A percentile compares a stretch with the other conserved stretches of the same genome.
These are phyloP conservation scores for Xerophyta viscosa DNA, from an alignment of 106 monocot genomes.

Conservation along the genomic window DNA sequence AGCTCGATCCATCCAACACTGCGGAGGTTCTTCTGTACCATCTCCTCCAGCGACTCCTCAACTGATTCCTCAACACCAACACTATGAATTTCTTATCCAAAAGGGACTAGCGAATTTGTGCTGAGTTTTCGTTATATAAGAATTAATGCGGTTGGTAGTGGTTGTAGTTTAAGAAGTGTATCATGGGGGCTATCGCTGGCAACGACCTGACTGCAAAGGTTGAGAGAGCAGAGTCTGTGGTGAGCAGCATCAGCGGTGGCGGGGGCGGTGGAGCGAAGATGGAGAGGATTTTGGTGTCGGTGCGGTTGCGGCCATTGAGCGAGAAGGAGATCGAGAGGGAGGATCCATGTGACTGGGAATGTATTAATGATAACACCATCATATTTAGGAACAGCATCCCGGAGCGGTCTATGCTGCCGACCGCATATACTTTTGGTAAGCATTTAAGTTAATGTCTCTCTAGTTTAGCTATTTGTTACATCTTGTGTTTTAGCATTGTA, in stretches of 20 bases:
- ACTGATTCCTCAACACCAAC: too few species aligned
- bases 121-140: too few species aligned
- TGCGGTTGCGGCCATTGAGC: slow-evolving; percentile 83
- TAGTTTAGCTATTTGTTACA: background rate
- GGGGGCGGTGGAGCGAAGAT: slow-evolving; percentile 22
- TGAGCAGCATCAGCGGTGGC: slow-evolving; percentile 5
- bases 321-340: slow-evolving; percentile 56
- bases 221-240: slow-evolving; percentile 22
- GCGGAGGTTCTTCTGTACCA: too few species aligned
- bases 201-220: too few species aligned
- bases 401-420: slow-evolving; percentile 60
- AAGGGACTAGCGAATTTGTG: too few species aligned
- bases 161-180: too few species aligned
- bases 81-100: too few species aligned
- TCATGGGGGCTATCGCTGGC: too few species aligned
- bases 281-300: slow-evolving; percentile 90
- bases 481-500: background rate
- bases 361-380: slow-evolving; percentile 74
- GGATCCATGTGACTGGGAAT: slow-evolving; percentile 84
- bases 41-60: too few species aligned
- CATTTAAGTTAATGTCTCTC: background rate
- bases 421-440: slow-evolving; percentile 84
- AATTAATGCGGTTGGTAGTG: too few species aligned
- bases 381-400: slow-evolving; percentile 50
- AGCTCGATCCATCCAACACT: too few species aligned